Evolutionary conservation across 345 rosid species (phyloP), one percentile per base, ranked within the genome.

Genomic region (Salix koriyanagi): DNA sequence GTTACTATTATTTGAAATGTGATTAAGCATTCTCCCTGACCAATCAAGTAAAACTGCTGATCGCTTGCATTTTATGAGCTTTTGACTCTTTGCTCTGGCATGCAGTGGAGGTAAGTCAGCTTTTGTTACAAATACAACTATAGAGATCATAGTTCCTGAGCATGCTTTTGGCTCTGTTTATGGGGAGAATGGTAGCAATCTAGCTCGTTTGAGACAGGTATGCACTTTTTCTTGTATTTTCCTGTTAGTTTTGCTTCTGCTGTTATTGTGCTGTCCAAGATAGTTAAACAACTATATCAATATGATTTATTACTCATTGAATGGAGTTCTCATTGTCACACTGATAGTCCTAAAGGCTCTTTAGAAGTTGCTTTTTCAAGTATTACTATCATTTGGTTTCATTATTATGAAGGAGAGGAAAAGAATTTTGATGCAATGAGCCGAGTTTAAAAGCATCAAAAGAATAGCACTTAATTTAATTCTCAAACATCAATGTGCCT

Each of bases 131-230:
- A 93, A 91, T 83, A 88, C 97, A 65, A 93, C 94, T 2, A 91
- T 95, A 10, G 99, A 93, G 87, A 90, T 93, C 66, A 73, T 81
- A 73, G 89, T 95, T 68, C 96, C 98, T 65, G 96, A 90, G 67
- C 78, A 79, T 77, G 87, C 91, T 75, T 85, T 95, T 79, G 89
- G 85, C 68, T 87, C 90, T 82, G 97, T 95, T 61, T 91, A 87
- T 85, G 98, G 98, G 78, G 97, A 90, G 83, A 85, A 90, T 62
- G 96, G 94, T 76, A 78, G 86, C 85, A 93, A 90, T 88, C 90
- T 93, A 77, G 77, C 87, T 77, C 91, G 89, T 64, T 85, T 95
- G 83, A 86, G 88, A 89, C 90, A 91, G 94, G 94, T 91, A 80
- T 34, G 54, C 21, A 16, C 54, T 50, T 50, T 16, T 50, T 16